These are phyloP conservation scores for Tilletia indica DNA, from an alignment of 1,284 basidiomycete genomes.

Conservation along the genomic window DNA sequence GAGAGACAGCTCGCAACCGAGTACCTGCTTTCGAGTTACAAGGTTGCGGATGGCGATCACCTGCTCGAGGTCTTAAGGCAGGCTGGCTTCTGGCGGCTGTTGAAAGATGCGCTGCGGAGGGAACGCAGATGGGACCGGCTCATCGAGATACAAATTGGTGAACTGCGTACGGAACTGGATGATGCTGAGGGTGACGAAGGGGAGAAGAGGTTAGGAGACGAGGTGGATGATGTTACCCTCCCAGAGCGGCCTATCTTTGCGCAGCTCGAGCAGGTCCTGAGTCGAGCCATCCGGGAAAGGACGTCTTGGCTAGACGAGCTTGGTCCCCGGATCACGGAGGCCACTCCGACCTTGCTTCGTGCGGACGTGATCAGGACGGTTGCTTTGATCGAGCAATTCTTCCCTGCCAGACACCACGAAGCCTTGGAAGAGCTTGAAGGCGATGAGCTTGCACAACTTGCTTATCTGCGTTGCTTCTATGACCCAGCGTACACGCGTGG, in stretches of 20 bases:
- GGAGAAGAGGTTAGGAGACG: neutral
- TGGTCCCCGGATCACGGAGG: constrained; percentile 59
- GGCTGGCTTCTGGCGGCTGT: constrained; percentile 86
- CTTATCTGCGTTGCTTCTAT: constrained; percentile 76
- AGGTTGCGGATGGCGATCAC: constrained; percentile 71
- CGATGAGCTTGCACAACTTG: constrained; percentile 66
- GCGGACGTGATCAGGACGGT: constrained; percentile 70
- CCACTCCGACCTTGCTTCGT: constrained; percentile 68
- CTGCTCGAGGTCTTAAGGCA: constrained; percentile 72
- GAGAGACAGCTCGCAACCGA: constrained; percentile 94
- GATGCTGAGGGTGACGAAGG: constrained; percentile 63
- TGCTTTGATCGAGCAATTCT: constrained; percentile 67
- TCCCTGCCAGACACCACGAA: constrained; percentile 65
- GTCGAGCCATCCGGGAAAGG: constrained; percentile 6
- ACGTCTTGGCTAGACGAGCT: constrained; percentile 23
- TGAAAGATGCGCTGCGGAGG: constrained; percentile 74
- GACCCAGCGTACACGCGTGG: constrained; percentile 58
- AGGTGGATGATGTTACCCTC: neutral
- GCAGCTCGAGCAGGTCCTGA: constrained; percentile 10
- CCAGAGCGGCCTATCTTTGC: constrained; percentile 15
- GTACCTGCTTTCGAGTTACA: constrained; percentile 88
- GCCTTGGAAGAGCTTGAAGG: constrained; percentile 54
- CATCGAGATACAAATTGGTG: constrained; percentile 72
- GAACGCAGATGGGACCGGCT: constrained; percentile 75
- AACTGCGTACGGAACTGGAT: constrained; percentile 67